Percentiles rank a stretch among this genome's conserved stretches.
Conservation (phyloP, 306 rosid genomes). For the Potentilla sterilis region DNA sequence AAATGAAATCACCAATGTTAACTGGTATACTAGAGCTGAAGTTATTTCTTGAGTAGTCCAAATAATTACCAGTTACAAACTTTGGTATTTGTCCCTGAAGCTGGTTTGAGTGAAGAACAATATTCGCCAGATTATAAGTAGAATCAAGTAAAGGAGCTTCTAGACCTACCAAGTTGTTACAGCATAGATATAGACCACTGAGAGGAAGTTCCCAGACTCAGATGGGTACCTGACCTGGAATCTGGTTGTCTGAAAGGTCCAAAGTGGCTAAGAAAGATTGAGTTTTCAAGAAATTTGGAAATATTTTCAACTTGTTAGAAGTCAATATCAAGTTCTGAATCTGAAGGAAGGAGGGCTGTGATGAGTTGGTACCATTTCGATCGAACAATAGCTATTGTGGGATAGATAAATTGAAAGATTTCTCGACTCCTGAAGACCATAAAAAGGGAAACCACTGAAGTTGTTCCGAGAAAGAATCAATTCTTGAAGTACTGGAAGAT, state of each 20-base stretch:
- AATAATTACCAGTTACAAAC: background rate
- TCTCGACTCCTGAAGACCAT: background rate
- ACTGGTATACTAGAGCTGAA: background rate
- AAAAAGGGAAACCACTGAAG: conserved; percentile 1
- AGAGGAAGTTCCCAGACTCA: conserved; percentile 19
- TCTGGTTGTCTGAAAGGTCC: conserved; percentile 28
- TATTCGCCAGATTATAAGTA: background rate
- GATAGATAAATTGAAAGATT: conserved; percentile 21
- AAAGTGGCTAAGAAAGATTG: conserved; percentile 18
- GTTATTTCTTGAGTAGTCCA: background rate
- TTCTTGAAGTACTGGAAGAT: conserved; percentile 1
- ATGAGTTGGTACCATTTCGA: background rate
- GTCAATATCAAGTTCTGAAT: conserved; percentile 12
- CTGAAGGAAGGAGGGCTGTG: conserved; percentile 1
- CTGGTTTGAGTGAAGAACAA: background rate
- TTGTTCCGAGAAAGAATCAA: conserved; percentile 30
- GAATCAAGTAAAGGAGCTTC: background rate
- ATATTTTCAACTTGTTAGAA: conserved; percentile 14
- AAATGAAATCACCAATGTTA: background rate
- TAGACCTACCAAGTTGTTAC: conserved; percentile 9
- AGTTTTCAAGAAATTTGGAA: conserved; percentile 23
- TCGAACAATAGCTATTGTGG: conserved; percentile 16
- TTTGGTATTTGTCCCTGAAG: background rate
- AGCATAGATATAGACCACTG: background rate
- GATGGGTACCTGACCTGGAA: conserved; percentile 14